Percentiles rank a stretch among this genome's conserved stretches.
Conservation (phyloP, 139 green algal species). For the Chlorella sp. region DNA sequence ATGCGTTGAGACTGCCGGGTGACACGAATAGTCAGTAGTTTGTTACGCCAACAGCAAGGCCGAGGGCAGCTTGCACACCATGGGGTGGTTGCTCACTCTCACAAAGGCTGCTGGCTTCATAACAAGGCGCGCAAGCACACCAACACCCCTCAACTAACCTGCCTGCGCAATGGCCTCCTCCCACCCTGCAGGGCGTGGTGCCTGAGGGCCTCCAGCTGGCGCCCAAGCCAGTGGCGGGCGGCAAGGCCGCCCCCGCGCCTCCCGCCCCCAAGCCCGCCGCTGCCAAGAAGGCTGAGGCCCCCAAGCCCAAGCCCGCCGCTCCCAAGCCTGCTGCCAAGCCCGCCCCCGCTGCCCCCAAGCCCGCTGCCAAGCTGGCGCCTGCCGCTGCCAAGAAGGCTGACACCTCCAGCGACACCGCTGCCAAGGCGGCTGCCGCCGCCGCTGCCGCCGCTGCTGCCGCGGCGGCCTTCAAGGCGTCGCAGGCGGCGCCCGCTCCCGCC, state of each 20-base stretch:
- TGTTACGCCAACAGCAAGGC: too few species aligned
- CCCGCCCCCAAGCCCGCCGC: slow-evolving; percentile 25
- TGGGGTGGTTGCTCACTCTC: too few species aligned
- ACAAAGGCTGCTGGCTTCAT: too few species aligned
- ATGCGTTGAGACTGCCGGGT: too few species aligned
- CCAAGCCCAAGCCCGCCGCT: slow-evolving; percentile 2
- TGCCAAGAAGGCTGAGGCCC: slow-evolving; percentile 24
- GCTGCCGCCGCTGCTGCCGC: slow-evolving; percentile 19
- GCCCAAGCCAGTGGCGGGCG: slow-evolving; percentile 1
- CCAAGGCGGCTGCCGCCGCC: slow-evolving; percentile 27
- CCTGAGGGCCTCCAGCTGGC: slow-evolving; percentile 3
- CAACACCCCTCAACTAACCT: too few species aligned
- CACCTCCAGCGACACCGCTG: background rate
- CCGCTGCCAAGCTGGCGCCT: background rate
- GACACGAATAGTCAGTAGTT: too few species aligned
- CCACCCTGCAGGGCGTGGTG: slow-evolving; percentile 29
- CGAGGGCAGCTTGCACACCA: too few species aligned
- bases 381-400: background rate
- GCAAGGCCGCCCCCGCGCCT: slow-evolving; percentile 12
- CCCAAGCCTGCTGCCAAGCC: too few species aligned
- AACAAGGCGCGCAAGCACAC: too few species aligned
- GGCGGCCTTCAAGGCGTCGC: slow-evolving; percentile 15
- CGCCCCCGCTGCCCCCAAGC: background rate
- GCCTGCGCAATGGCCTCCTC: background rate
- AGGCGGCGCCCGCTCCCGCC: slow-evolving; percentile 2